Evolutionary conservation across 116 monocot species (phyloP).

Genomic region (Cymodocea nodosa): DNA sequence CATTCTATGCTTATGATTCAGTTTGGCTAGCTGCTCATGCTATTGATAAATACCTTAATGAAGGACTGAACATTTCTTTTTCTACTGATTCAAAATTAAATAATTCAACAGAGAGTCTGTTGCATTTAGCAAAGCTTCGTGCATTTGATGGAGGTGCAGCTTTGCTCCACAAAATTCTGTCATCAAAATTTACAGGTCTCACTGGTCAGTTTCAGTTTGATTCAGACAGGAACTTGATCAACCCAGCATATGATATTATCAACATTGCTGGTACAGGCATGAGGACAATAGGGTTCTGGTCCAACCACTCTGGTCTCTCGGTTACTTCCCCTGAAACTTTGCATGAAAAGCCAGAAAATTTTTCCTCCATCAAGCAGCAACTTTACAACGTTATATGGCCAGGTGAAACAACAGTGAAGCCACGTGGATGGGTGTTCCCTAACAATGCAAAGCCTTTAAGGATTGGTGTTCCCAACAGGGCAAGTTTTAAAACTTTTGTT

Average conservation of each 20-base stretch:
- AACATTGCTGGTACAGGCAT: conserved; percentile 51
- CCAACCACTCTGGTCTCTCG: conserved; percentile 59
- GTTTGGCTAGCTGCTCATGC: conserved; percentile 77
- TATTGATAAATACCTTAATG: conserved; percentile 50
- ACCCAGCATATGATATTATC: conserved; percentile 72
- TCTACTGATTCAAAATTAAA: conserved; percentile 39
- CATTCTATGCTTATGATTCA: conserved; percentile 81
- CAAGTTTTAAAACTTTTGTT: conserved; percentile 61
- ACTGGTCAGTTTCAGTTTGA: conserved; percentile 49
- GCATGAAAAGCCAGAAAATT: conserved; percentile 32
- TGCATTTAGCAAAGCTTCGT: conserved; percentile 37
- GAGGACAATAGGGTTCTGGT: conserved; percentile 71
- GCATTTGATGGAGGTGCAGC: conserved; percentile 42
- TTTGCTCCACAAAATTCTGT: conserved; percentile 36
- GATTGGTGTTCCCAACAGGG: conserved; percentile 70
- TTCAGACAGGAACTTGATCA: conserved; percentile 39
- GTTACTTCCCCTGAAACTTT: conserved; percentile 49
- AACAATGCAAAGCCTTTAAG: conserved; percentile 62
- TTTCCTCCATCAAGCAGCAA: conserved; percentile 23
- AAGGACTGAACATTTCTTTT: conserved; percentile 42
- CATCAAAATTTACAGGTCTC: conserved; percentile 50
- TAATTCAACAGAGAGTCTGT: conserved; percentile 30
- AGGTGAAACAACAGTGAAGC: conserved; percentile 46
- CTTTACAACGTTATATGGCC: conserved; percentile 71
- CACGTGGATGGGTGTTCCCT: conserved; percentile 91